Evolutionary conservation across 768 basidiomycete species (phyloP).

Genomic region (Exsudoporus frostii): DNA sequence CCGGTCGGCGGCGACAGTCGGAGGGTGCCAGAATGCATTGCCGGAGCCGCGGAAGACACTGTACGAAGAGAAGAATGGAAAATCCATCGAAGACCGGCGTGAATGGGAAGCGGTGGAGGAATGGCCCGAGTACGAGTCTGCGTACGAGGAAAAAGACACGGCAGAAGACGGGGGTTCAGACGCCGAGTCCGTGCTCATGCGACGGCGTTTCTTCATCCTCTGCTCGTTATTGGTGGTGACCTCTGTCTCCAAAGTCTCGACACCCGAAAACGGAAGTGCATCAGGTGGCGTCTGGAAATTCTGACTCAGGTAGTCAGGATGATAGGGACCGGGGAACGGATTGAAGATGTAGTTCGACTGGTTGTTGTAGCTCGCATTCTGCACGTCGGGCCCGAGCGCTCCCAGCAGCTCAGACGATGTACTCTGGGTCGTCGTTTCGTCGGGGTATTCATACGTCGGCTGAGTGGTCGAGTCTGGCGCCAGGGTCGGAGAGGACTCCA

Average conservation of each 20-base stretch:
- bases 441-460: slow-evolving; percentile 47
- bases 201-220: slow-evolving; percentile 61
- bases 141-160: slow-evolving; percentile 58
- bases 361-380: slow-evolving; percentile 26
- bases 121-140: slow-evolving; percentile 57
- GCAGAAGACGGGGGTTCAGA: slow-evolving; percentile 59
- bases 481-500: slow-evolving; percentile 60
- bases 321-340: slow-evolving; percentile 68
- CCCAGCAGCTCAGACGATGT: slow-evolving; percentile 53
- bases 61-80: slow-evolving; percentile 55
- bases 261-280: slow-evolving; percentile 51
- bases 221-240: slow-evolving; percentile 18
- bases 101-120: slow-evolving; percentile 58
- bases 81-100: slow-evolving; percentile 62
- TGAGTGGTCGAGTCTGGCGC: slow-evolving; percentile 70
- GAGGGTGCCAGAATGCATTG: slow-evolving; percentile 73
- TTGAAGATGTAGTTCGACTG: slow-evolving; percentile 37
- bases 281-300: slow-evolving; percentile 45
- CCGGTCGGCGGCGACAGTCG: slow-evolving; percentile 60
- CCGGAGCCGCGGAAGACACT: slow-evolving; percentile 55
- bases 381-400: slow-evolving; percentile 38
- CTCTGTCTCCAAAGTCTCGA: slow-evolving; percentile 47
- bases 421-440: slow-evolving; percentile 38
- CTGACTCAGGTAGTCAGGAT: slow-evolving; percentile 66
- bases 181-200: slow-evolving; percentile 62